Conservation (phyloP, 805 yeast species). For the Ogataea trehalophila region DNA sequence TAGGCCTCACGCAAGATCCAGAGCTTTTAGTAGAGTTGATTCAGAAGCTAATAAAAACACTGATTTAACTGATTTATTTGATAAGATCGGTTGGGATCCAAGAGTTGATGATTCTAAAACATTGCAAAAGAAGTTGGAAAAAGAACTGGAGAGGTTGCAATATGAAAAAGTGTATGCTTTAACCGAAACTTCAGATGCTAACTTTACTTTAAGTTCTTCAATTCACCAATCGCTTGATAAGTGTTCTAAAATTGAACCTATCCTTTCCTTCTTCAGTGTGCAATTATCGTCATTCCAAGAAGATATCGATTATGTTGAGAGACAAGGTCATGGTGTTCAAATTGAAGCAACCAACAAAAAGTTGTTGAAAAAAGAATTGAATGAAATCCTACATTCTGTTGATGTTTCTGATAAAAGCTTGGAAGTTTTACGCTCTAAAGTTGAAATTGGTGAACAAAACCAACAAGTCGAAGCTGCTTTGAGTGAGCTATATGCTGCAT, state of each 20-base stretch:
- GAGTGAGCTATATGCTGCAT: slow-evolving; percentile 54
- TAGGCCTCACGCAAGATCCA: slow-evolving; percentile 23
- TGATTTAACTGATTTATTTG: slow-evolving; percentile 62
- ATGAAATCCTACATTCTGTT: slow-evolving; percentile 64
- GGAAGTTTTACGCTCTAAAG: slow-evolving; percentile 40
- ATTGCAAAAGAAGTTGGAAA: slow-evolving; percentile 51
- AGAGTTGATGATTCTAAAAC: slow-evolving; percentile 53
- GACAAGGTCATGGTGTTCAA: slow-evolving; percentile 76
- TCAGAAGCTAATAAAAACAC: slow-evolving; percentile 13
- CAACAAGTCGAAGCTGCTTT: slow-evolving; percentile 50
- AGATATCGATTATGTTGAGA: slow-evolving; percentile 67
- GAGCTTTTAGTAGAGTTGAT: slow-evolving; percentile 28
- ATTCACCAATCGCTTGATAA: slow-evolving; percentile 42
- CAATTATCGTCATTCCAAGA: slow-evolving; percentile 60
- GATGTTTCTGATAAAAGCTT: slow-evolving; percentile 57
- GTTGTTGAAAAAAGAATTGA: slow-evolving; percentile 63
- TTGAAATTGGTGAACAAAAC: slow-evolving; percentile 42
- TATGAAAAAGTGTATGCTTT: slow-evolving; percentile 55
- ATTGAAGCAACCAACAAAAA: slow-evolving; percentile 79
- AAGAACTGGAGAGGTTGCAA: slow-evolving; percentile 58
- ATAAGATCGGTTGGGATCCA: slow-evolving; percentile 73
- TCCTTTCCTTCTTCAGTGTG: slow-evolving; percentile 51
- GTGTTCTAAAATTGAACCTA: slow-evolving; percentile 52
- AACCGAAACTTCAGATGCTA: slow-evolving; percentile 35
- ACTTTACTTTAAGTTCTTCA: slow-evolving; percentile 37